A percentile compares a stretch with the other conserved stretches of the same genome.
phyloP scores from a whole-genome alignment of 306 rosid species.

The Nissolia schottii region DNA sequence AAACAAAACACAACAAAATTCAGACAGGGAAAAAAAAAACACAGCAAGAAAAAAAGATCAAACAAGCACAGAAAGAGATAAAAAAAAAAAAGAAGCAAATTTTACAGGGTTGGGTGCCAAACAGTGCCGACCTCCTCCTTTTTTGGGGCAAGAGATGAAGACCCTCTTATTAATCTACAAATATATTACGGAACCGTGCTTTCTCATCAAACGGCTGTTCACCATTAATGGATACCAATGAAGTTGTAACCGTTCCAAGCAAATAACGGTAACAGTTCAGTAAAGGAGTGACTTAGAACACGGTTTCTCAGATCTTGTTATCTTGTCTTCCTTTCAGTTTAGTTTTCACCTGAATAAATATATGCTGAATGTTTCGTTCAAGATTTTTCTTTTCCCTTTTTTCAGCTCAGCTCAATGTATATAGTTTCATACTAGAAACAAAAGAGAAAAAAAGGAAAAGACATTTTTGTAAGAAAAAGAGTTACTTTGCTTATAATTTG shows the following conservation, averaged over 20 bases:
- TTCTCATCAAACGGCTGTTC: constrained; percentile 4
- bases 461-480: background rate
- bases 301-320: constrained; percentile 8
- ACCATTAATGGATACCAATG: background rate
- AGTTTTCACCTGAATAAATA: background rate
- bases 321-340: constrained; percentile 15
- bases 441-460: background rate
- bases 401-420: constrained; percentile 24
- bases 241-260: background rate
- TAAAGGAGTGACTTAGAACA: constrained; percentile 6
- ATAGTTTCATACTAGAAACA: background rate
- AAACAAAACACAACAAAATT: background rate
- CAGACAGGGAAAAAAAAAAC: background rate
- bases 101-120: constrained; percentile 13
- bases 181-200: constrained; percentile 32
- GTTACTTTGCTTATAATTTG: background rate
- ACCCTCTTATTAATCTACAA: constrained; percentile 21
- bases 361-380: constrained; percentile 2
- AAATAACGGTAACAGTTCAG: constrained; percentile 27
- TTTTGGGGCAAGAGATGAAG: constrained; percentile 25
- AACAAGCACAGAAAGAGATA: background rate
- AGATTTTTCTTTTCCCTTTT: too few relatives aligned
- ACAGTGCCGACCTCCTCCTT: background rate
- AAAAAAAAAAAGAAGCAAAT: constrained; percentile 4
- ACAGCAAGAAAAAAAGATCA: background rate